phyloP scores from a whole-genome alignment of 2,329 filamentous ascomycete species.

The Claviceps sp. region DNA sequence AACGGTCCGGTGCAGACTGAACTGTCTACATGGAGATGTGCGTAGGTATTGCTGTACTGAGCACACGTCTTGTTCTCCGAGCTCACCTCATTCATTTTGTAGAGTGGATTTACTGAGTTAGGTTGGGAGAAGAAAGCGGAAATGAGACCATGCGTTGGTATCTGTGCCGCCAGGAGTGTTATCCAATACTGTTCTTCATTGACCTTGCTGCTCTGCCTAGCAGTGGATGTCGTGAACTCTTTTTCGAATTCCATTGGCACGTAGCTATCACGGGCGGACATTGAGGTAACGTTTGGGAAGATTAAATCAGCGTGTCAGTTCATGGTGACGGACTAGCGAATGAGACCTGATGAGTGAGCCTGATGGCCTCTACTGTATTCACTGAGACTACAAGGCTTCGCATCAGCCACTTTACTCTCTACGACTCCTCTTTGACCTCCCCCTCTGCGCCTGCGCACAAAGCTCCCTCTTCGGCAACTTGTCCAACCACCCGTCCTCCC shows the following conservation, averaged over 20 bases:
- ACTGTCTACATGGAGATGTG: conserved; percentile 10
- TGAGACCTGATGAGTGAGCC: too few relatives aligned
- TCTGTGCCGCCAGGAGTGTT: not conserved
- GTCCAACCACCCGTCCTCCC: conserved; percentile 47
- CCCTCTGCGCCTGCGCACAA: conserved; percentile 56
- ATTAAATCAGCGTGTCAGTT: too few relatives aligned
- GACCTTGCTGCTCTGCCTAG: too few relatives aligned
- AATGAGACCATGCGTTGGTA: not conserved
- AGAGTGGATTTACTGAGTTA: conserved; percentile 3
- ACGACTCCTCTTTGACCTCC: conserved; percentile 35
- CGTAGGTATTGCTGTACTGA: conserved; percentile 24
- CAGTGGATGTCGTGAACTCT: too few relatives aligned
- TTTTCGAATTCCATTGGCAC: too few relatives aligned
- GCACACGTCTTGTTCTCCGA: conserved; percentile 29
- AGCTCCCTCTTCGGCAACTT: conserved; percentile 48
- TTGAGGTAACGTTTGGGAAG: too few relatives aligned
- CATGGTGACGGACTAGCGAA: too few relatives aligned
- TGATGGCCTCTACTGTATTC: too few relatives aligned
- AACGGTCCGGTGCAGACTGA: conserved; percentile 3
- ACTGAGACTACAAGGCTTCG: not conserved
- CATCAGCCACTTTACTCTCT: too few relatives aligned
- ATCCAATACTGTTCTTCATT: conserved; percentile 1
- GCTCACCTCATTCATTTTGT: conserved; percentile 29
- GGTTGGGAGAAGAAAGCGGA: not conserved
- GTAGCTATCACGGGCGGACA: too few relatives aligned